Conservation (phyloP, 192 early-diverging fungal species). For the Backusella macrospora region DNA sequence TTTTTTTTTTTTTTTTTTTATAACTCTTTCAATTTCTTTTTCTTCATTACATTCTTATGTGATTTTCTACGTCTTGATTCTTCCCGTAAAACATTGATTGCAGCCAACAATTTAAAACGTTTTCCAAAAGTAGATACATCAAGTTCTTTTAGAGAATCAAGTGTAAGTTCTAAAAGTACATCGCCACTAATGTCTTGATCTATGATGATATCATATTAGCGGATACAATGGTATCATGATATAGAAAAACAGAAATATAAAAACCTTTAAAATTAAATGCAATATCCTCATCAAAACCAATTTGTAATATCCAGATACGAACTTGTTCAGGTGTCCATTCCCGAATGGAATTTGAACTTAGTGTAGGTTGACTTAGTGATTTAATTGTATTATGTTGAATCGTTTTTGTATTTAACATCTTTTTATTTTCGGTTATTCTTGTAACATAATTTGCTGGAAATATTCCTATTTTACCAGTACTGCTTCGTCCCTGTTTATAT, state of each 20-base stretch:
- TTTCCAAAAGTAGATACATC: constrained; percentile 64
- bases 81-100: constrained; percentile 53
- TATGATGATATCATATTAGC: not conserved
- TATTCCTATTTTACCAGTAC: constrained; percentile 62
- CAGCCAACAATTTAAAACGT: constrained; percentile 63
- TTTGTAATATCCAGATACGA: constrained; percentile 24
- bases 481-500: constrained; percentile 58
- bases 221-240: not conserved
- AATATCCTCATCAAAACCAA: constrained; percentile 23
- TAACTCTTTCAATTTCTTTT: not conserved
- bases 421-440: constrained; percentile 29
- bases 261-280: constrained; percentile 26
- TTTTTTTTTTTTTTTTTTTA: not conserved
- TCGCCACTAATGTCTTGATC: constrained; percentile 48
- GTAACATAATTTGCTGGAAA: constrained; percentile 71
- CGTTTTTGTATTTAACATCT: constrained; percentile 1
- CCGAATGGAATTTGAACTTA: constrained; percentile 4
- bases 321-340: constrained; percentile 32
- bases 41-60: constrained; percentile 7
- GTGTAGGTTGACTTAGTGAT: constrained; percentile 1
- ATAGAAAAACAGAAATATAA: not conserved
- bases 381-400: not conserved
- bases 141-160: constrained; percentile 66
- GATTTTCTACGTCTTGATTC: constrained; percentile 8
- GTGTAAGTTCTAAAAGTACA: constrained; percentile 57